Base-by-base conservation (phyloP, 768 basidiomycete species). In the Collybia mongolica region DNA sequence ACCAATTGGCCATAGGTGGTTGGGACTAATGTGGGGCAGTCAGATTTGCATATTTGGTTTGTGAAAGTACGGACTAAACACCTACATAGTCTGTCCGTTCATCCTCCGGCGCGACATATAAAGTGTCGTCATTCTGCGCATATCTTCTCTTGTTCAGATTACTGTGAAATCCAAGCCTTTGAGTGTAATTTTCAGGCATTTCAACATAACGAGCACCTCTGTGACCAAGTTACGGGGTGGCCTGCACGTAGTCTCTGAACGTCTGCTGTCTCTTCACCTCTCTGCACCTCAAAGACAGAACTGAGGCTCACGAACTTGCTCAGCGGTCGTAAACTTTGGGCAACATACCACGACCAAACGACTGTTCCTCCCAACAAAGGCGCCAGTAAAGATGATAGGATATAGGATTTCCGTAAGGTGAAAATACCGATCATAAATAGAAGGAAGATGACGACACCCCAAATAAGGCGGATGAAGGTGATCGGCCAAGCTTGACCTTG, bases 401-500 rank as follows among this genome's bases (percentile, higher is more conserved):
- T 67, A 54, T 71, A 80, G 1, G 74, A 75, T 55, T 78, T 72
- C 17, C 72, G 66, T 14, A 80, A 65, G 28, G 86, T 85, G 74
- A 99, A 98, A 57, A 97, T 88, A 41, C 95, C 95, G 39, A 86
- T 91, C 97, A 98, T 98, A 77, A 98, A 97, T 39, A 94, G 65
- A 49, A 95, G 84, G 77, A 95, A 98, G 47, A 96, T 90, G 64
- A 96, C 64, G 49, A 98, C 81, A 39, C 91, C 95, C 88, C 91
- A 92, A 26, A 95, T 86, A 36, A 97, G 82, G 6, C 96, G 89
- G 22, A 84, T 80, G 66, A 95, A 98, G 0, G 97, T 95, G 57
- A 98, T 84, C 0, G 93, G 93, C 96, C 97, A 98, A 1, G 95
- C 97, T 71, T 98, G 94, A 2, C 97, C 97, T 58, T 89, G 90